Conservation (phyloP, 2,329 filamentous ascomycete species). For the Epichloe brachyelytri region DNA sequence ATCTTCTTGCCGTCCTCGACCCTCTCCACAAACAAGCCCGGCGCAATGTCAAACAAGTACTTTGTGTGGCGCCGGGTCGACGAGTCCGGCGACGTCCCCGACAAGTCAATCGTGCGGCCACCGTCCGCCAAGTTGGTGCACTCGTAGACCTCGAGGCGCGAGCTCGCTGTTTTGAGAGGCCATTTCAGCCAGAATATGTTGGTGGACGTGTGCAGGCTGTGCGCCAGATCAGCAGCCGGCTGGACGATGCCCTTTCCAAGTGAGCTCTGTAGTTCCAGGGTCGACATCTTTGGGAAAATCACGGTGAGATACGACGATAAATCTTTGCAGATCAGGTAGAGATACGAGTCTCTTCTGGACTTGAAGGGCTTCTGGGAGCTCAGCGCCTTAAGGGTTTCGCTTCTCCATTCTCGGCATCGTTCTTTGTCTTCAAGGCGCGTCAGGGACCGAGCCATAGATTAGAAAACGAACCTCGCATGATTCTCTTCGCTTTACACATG, state of each 20-base stretch:
- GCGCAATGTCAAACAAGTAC: conserved; percentile 25
- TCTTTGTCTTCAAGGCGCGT: conserved; percentile 14
- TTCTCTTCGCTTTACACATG: too few relatives aligned
- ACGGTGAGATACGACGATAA: conserved; percentile 19
- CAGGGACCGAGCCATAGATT: too few relatives aligned
- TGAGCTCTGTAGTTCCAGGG: conserved; percentile 19
- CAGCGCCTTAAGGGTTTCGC: conserved; percentile 23
- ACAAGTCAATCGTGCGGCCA: conserved; percentile 17
- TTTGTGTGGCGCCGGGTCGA: conserved; percentile 17
- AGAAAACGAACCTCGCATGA: too few relatives aligned
- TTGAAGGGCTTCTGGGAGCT: conserved; percentile 20
- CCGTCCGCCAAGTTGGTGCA: conserved; percentile 22
- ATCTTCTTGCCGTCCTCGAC: conserved; percentile 21
- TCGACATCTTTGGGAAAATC: conserved; percentile 15
- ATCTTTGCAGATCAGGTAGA: conserved; percentile 20
- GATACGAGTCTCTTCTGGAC: conserved; percentile 14
- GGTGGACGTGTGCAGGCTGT: conserved; percentile 22
- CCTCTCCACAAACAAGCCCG: conserved; percentile 24
- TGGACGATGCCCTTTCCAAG: conserved; percentile 21
- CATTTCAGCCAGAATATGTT: conserved; percentile 24
- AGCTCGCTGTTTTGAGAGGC: conserved; percentile 22
- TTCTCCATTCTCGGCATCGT: conserved; percentile 24
- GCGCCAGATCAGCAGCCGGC: conserved; percentile 23
- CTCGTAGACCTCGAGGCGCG: conserved; percentile 24
- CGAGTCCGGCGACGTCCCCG: conserved; percentile 17